Conservation (phyloP, 2,329 filamentous ascomycete genomes). For the Tolypocladium amazonense region DNA sequence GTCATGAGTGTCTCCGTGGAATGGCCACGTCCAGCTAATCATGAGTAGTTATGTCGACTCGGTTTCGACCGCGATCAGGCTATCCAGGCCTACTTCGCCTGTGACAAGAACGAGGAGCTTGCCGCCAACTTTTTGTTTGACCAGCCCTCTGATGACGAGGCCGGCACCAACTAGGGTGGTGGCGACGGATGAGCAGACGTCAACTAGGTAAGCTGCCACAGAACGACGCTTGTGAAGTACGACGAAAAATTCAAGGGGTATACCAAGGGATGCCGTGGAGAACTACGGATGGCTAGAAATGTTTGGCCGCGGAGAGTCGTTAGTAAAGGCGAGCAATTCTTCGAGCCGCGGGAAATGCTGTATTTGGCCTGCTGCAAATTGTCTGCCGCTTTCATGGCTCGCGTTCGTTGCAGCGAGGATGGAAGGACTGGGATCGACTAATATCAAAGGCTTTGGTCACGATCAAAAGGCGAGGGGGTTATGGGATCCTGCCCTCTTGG, state of each 20-base stretch:
- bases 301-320: background rate
- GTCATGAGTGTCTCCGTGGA: constrained; percentile 4
- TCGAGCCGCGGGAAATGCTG: background rate
- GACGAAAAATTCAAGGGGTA: constrained; percentile 8
- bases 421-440: background rate
- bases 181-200: background rate
- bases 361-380: background rate
- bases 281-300: background rate
- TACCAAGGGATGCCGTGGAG: background rate
- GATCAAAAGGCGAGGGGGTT: background rate
- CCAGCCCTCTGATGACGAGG: constrained; percentile 77
- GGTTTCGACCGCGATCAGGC: constrained; percentile 89
- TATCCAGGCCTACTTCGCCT: constrained; percentile 97
- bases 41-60: constrained; percentile 67
- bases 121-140: constrained; percentile 98
- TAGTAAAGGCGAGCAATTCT: background rate
- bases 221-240: constrained; percentile 15
- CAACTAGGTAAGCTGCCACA: background rate
- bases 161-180: constrained; percentile 29
- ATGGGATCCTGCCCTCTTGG: background rate
- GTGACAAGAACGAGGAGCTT: constrained; percentile 98
- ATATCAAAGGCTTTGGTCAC: background rate
- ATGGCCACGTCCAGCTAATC: constrained; percentile 1
- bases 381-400: background rate
- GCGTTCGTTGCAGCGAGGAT: background rate